Percentiles rank a stretch among this genome's conserved stretches.
Evolutionary conservation across 2,329 filamentous ascomycete species (phyloP).

Genomic region (Lasiodiplodia sp.): DNA sequence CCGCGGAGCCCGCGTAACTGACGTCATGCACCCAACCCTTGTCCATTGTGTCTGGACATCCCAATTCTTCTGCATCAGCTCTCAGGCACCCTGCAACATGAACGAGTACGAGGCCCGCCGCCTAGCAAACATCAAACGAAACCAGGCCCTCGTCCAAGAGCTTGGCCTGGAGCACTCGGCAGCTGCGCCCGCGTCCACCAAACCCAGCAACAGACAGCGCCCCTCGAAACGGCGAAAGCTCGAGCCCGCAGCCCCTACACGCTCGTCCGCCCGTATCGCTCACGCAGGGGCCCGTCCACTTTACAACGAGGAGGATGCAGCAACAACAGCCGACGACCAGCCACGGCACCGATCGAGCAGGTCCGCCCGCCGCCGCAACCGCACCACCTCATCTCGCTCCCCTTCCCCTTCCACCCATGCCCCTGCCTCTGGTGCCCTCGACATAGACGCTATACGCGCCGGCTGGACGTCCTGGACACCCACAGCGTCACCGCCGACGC

Average conservation of each 20-base stretch:
- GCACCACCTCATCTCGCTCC: background rate
- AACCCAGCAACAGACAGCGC: slow-evolving; percentile 28
- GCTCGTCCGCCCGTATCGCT: slow-evolving; percentile 59
- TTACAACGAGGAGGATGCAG: slow-evolving; percentile 47
- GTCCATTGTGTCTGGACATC: background rate
- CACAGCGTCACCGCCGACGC: slow-evolving; percentile 48
- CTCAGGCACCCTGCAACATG: slow-evolving; percentile 37
- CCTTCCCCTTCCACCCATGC: too few relatives aligned
- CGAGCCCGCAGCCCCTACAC: slow-evolving; percentile 43
- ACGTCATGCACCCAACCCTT: background rate
- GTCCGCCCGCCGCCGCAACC: background rate
- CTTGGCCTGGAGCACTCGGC: slow-evolving; percentile 51
- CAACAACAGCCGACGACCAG: background rate
- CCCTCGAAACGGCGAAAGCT: slow-evolving; percentile 52
- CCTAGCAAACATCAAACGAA: slow-evolving; percentile 58
- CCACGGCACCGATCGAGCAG: background rate
- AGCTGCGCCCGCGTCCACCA: slow-evolving; percentile 29
- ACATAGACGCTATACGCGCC: slow-evolving; percentile 41
- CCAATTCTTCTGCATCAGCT: background rate
- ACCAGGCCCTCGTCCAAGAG: slow-evolving; percentile 56
- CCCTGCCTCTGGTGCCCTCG: slow-evolving; percentile 2
- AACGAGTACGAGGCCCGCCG: slow-evolving; percentile 56
- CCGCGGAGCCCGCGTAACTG: background rate
- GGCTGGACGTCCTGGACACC: slow-evolving; percentile 56
- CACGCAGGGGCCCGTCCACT: slow-evolving; percentile 43